Percentiles rank a stretch among this genome's conserved stretches.
phyloP scores from a whole-genome alignment of 163 green algal genomes.

The Chloromonas sp. region DNA sequence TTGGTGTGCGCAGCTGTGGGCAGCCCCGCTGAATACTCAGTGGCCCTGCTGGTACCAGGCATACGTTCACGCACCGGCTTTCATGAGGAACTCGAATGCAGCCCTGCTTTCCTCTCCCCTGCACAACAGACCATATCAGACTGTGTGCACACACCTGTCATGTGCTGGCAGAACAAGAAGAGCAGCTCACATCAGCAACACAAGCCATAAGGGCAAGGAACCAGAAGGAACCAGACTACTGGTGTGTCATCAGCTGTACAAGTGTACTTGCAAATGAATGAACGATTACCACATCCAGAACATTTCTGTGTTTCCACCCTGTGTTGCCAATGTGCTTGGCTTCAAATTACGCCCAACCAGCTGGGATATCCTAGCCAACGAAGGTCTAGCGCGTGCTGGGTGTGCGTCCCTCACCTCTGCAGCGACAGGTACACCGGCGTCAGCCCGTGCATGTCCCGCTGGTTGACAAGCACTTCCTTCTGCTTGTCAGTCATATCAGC shows the following conservation, averaged over 20 bases:
- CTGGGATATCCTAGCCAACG: not conserved
- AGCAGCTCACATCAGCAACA: not conserved
- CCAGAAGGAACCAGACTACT: not conserved
- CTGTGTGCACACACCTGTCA: too few species aligned
- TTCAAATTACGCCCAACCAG: not conserved
- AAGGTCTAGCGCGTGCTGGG: not conserved
- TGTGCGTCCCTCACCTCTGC: constrained; percentile 27
- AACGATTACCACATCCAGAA: too few species aligned
- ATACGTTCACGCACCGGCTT: not conserved
- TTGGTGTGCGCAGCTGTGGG: too few species aligned
- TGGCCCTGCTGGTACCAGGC: too few species aligned
- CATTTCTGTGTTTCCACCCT: too few species aligned
- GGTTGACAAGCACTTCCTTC: constrained; percentile 36
- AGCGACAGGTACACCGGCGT: constrained; percentile 47
- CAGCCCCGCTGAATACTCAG: too few species aligned
- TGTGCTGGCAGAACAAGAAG: not conserved
- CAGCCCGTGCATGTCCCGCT: constrained; percentile 37
- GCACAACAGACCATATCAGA: not conserved
- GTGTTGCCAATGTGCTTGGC: not conserved
- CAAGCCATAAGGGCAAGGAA: not conserved
- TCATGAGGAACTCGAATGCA: constrained; percentile 1
- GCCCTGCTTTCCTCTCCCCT: constrained; percentile 1
- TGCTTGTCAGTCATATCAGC: not conserved
- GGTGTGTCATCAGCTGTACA: not conserved
- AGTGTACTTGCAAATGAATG: not conserved